These are phyloP conservation scores for Metarhizium album DNA, from an alignment of 2,329 filamentous ascomycete species.

Conservation along the genomic window DNA sequence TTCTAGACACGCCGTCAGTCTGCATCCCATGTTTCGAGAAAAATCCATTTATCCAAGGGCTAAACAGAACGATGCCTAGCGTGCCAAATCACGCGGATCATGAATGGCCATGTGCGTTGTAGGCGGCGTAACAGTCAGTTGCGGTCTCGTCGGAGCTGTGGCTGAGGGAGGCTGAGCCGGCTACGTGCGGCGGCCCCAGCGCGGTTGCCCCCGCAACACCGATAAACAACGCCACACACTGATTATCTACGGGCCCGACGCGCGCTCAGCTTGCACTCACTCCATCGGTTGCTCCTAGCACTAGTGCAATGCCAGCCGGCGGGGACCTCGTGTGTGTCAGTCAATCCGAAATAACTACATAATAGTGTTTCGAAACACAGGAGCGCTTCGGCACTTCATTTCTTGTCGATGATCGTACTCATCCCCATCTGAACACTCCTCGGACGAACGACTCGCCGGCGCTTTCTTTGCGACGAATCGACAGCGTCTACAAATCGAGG, in stretches of 20 bases:
- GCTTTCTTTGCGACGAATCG: conserved; percentile 12
- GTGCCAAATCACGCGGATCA: too few relatives aligned
- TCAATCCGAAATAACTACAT: neutral
- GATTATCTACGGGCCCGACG: neutral
- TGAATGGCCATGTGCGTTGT: too few relatives aligned
- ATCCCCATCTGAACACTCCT: neutral
- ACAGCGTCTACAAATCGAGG: conserved; percentile 15
- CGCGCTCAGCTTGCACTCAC: neutral
- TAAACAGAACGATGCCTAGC: too few relatives aligned
- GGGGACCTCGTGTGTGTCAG: neutral
- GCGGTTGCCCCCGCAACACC: conserved; percentile 6
- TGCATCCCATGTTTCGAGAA: too few relatives aligned
- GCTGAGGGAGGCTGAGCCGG: neutral
- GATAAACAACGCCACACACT: conserved; percentile 6
- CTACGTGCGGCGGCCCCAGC: neutral
- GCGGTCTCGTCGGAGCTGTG: neutral
- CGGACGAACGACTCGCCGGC: neutral
- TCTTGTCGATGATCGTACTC: neutral
- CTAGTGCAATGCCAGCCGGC: neutral
- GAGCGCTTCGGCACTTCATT: neutral
- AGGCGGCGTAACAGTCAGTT: neutral
- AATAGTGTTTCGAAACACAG: neutral
- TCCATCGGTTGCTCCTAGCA: neutral
- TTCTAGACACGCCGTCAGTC: too few relatives aligned
- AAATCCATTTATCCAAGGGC: too few relatives aligned